Base-by-base conservation (phyloP, 371 early-diverging fungal genomes). In the Nematocida parisii region DNA sequence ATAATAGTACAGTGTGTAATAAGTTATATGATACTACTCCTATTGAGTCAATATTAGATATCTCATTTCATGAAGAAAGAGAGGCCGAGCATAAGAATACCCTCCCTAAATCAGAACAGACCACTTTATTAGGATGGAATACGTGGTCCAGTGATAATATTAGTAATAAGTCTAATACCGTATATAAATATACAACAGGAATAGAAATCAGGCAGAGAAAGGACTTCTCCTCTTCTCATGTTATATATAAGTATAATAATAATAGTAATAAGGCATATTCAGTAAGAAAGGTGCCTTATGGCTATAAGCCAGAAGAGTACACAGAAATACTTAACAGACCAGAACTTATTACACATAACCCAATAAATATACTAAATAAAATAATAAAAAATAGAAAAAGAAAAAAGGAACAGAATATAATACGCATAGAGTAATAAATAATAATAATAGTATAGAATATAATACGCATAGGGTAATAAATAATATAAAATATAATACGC, bases 171-270 rank as follows among this genome's bases (percentile, higher is more conserved):
- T 27, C 33, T 27, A 27, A 27, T 27, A 27, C 33, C 33, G 33
- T 27, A 27, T 27, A 27, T 27, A 27, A 27, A 5, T 47, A 47
- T 4, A 75, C 75, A 64, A 75, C 84, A 22, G 87, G 87, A 39
- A 83, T 87, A 39, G 67, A 71, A 47, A 45, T 70, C 18, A 46
- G 71, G 60, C 64, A 87, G 22, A 83, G 87, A 83, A 86, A 84
- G 67, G 87, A 87, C 70, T 86, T 82, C 68, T 55, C 47, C 22
- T 52, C 58, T n/a, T 70, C 71, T 7, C 83, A 87, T 72, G 83
- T 87, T 13, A 86, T 87, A 27, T 82, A 85, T 61, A 87, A 87
- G 64, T 84, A 87, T 72, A 73, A 74, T 7, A 57, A 52, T 18
- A 70, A 52, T 4, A 47, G 71, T 20, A 75, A 85, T 44, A 61